Evolutionary conservation across 139 green algal genomes (phyloP), one percentile per base, ranked within the genome.

Genomic region (Chlamydomonas incerta): DNA sequence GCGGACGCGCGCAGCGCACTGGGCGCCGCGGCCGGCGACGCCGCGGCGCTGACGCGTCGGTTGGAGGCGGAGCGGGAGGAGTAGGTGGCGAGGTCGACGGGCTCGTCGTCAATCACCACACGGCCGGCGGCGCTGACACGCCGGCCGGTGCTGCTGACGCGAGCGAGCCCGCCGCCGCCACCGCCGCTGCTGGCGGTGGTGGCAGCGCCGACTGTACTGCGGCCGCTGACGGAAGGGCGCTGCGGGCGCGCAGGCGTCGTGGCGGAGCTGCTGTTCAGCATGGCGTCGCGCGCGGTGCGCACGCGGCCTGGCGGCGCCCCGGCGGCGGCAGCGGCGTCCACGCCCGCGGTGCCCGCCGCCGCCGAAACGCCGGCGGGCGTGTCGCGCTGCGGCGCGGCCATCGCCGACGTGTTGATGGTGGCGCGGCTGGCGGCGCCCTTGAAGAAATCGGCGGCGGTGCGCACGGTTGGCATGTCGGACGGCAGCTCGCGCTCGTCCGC

Each of bases 21-120:
- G 6, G 41, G 41, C 41, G 41, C 41, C 41, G 8, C 10, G 1
- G n/a, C 65, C 2, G n/a, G n/a, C 14, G 69, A 60, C 8, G 37
- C 46, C 18, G 20, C 63, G 2, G 46, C n/a, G 46, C 41, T 74
- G 15, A 65, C 20, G 17, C 63, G 62, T 0, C 77, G 77, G 47
- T 46, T 31, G 17, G 47, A 18, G 13, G 24, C 18, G 17, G 66
- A 46, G 1, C 79, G 79, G 8, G n/a, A 75, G 35, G 77, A 85
- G 15, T 69, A 72, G 8, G 79, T 68, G 37, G 52, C 79, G 23
- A 85, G 52, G n/a, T 85, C 79, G 31, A 85, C 66, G 3, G 79
- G 79, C 79, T 75, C 79, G 62, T 85, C 79, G 66, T 85, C 79
- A 28, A 85, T 85, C 47, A 85, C n/a, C 28, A 85, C 79, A 3